These are phyloP conservation scores for Yarrowia galli DNA, from an alignment of 1,139 yeast genomes.

Conservation along the genomic window DNA sequence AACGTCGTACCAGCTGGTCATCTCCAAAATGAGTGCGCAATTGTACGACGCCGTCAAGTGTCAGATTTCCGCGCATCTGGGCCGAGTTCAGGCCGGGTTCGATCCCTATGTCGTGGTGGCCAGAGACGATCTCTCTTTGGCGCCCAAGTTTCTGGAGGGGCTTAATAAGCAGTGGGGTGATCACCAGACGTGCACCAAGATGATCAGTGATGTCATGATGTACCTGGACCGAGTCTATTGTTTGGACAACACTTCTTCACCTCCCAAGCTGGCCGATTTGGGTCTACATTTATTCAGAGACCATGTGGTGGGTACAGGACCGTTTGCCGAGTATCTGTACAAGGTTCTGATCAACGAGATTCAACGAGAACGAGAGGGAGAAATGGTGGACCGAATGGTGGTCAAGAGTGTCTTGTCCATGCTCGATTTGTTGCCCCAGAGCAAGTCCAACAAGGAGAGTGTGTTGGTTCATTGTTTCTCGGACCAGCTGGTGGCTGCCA, in stretches of 20 bases:
- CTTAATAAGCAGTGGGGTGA: constrained; percentile 73
- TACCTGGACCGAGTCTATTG: constrained; percentile 86
- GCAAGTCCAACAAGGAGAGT: constrained; percentile 51
- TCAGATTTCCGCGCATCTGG: constrained; percentile 61
- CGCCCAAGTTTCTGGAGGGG: constrained; percentile 55
- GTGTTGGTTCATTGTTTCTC: constrained; percentile 74
- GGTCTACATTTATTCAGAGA: constrained; percentile 69
- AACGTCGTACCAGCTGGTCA: constrained; percentile 78
- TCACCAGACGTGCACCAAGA: constrained; percentile 75
- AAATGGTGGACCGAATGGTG: constrained; percentile 65
- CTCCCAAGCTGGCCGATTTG: constrained; percentile 66
- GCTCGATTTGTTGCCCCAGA: constrained; percentile 67
- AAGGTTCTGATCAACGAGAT: constrained; percentile 64
- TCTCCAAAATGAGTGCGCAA: constrained; percentile 73
- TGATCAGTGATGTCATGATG: constrained; percentile 86
- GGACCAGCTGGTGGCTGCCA: constrained; percentile 63
- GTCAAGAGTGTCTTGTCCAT: constrained; percentile 70
- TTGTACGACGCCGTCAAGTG: constrained; percentile 69
- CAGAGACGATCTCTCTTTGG: constrained; percentile 23
- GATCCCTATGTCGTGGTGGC: constrained; percentile 12
- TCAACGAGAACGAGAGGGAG: constrained; percentile 65
- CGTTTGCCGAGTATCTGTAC: constrained; percentile 61
- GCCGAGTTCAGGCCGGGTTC: constrained; percentile 41
- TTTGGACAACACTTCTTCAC: constrained; percentile 69
- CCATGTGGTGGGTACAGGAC: constrained; percentile 55